Evolutionary conservation across 192 early-diverging fungal species (phyloP).

Genomic region (Tieghemiomyces parasiticus): DNA sequence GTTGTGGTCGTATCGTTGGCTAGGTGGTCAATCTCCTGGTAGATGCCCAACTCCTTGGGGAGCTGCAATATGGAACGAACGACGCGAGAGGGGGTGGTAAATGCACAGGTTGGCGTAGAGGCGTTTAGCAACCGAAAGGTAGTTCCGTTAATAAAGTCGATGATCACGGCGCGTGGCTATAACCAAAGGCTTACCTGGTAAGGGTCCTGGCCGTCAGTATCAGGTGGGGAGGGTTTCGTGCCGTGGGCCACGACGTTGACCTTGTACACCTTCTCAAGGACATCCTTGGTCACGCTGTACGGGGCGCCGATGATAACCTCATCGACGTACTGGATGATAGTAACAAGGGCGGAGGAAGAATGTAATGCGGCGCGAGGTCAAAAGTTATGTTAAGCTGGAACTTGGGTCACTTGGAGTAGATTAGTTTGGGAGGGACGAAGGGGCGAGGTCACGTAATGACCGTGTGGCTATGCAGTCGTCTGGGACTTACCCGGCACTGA

Average conservation of each 20-base stretch:
- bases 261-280: slow-evolving; percentile 72
- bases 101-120: slow-evolving; percentile 3
- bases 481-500: slow-evolving; percentile 69
- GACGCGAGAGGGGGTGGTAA: not conserved
- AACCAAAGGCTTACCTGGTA: slow-evolving; percentile 51
- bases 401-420: no score
- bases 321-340: slow-evolving; percentile 71
- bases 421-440: no score
- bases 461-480: no score
- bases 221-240: slow-evolving; percentile 43
- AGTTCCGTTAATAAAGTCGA: no score
- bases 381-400: no score
- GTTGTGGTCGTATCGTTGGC: slow-evolving; percentile 65
- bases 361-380: no score
- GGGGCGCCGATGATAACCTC: slow-evolving; percentile 91
- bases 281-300: slow-evolving; percentile 71
- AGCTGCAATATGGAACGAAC: no score
- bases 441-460: no score
- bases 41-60: slow-evolving; percentile 66
- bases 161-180: no score
- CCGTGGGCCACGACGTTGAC: slow-evolving; percentile 71
- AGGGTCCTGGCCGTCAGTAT: slow-evolving; percentile 66
- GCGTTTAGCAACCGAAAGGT: no score
- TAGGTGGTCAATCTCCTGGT: slow-evolving; percentile 63
- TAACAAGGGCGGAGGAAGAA: no score